A percentile compares a stretch with the other conserved stretches of the same genome.
Evolutionary conservation across 192 early-diverging fungal species (phyloP).

Genomic region (Oehlia diaphana): DNA sequence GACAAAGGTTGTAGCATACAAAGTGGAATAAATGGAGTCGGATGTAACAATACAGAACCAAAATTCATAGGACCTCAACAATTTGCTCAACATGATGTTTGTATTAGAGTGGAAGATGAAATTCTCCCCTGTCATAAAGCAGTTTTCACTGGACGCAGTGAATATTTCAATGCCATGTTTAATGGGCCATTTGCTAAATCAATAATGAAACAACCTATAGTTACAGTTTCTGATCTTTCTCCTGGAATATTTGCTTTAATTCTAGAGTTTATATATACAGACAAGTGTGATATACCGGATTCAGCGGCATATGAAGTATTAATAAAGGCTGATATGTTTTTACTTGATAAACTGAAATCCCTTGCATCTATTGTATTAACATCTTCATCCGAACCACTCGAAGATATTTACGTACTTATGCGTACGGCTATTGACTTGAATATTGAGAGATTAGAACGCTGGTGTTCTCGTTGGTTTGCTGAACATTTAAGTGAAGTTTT

Average conservation of each 20-base stretch:
- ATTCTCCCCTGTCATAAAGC: slow-evolving; percentile 48
- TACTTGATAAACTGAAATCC: slow-evolving; percentile 47
- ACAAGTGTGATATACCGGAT: slow-evolving; percentile 31
- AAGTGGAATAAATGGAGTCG: background rate
- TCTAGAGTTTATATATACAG: slow-evolving; percentile 52
- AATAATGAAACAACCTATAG: background rate
- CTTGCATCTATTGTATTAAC: slow-evolving; percentile 44
- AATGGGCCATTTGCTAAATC: slow-evolving; percentile 41
- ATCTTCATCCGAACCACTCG: slow-evolving; percentile 11
- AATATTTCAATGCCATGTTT: slow-evolving; percentile 49
- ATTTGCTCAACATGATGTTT: slow-evolving; percentile 38
- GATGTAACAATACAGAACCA: background rate
- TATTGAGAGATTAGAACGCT: slow-evolving; percentile 49
- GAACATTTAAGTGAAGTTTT: slow-evolving; percentile 35
- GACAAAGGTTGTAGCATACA: background rate
- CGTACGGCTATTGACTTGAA: slow-evolving; percentile 44
- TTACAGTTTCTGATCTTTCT: slow-evolving; percentile 15
- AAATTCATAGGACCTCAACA: background rate
- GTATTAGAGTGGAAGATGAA: slow-evolving; percentile 33
- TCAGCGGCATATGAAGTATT: slow-evolving; percentile 44
- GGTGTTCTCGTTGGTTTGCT: slow-evolving; percentile 46
- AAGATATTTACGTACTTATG: slow-evolving; percentile 36
- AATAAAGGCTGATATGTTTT: slow-evolving; percentile 46
- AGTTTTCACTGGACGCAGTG: slow-evolving; percentile 38
- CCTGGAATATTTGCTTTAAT: slow-evolving; percentile 36